Evolutionary conservation across 2,329 filamentous ascomycete species (phyloP), one percentile per base, ranked within the genome.

Genomic region (Fusarium udum): DNA sequence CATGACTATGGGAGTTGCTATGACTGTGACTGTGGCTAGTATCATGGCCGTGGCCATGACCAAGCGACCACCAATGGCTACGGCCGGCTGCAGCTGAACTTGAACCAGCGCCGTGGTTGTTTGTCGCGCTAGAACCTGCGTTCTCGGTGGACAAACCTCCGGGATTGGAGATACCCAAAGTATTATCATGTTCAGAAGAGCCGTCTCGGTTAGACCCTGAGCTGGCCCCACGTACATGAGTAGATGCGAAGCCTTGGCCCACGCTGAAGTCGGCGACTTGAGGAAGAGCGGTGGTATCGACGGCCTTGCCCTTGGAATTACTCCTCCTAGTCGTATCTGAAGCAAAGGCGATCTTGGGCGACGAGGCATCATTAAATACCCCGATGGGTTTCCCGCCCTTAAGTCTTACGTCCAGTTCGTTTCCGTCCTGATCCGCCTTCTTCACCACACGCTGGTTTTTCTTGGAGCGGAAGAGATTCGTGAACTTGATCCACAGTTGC

Each of bases 381-480:
- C 45, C 42, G 20, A 74, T 55, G 1, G 67, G 14, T 12, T 57
- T 61, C 4, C n/a, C 34, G 16, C 45, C 59, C 16, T 75, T 43
- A 15, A 60, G 51, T 22, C 37, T 18, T 6, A 14, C 45, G 4
- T n/a, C 53, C 7, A 73, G 36, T 15, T 36, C 16, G 16, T 57
- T 18, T 3, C 39, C 28, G 7, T 28, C 10, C 40, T 32, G 15
- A 12, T 37, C 22, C 20, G 45, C 55, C 24, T 63, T 45, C 42
- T 51, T 58, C 4, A 37, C 22, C 26, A 39, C 39, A 7, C 45
- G 56, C 45, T 65, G 56, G 40, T 77, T 65, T 14, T 51, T 52
- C 14, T 43, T n/a, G 4, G 39, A 51, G n/a, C 72, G 72, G 34
- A 76, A 77, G 22, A 67, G 36, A 13, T 76, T 67, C 13, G 72